Evolutionary conservation across 192 early-diverging fungal species (phyloP), one percentile per base, ranked within the genome.

Genomic region (Dimargaris cristalligena): DNA sequence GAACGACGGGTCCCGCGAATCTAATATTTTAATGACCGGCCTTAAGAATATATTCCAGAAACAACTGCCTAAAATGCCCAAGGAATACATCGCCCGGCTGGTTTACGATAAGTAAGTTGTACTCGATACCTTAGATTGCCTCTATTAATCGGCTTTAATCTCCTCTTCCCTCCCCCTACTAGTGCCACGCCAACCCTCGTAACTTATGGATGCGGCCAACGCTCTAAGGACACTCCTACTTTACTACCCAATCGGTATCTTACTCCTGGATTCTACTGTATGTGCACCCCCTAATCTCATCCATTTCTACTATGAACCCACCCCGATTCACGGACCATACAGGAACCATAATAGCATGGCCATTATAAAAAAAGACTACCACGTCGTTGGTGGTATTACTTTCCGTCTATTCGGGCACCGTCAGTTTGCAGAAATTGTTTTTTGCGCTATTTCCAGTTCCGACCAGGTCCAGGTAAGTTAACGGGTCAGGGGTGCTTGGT

Each of bases 51-150:
- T 99, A 34, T 92, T 97, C 65, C 89, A 94, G 63, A 90, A 89
- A 50, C 94, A 97, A 62, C 71, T 99, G 60, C 96, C 96, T 23
- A 95, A 95, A 59, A 99, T 99, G 96, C 96, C 96, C 20, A 86
- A 88, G 62, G 91, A 97, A 60, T 99, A 99, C 63, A 97, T 99
- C 63, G 88, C 92, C 0, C 78, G 93, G 18, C 76, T 99, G 20
- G 94, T 97, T 0, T 97, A 92, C 65, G 94, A 97, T 60, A 62
- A 81, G 84, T 89, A 73, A 26, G 62, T 30, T n/a, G n/a, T n/a
- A n/a, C n/a, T n/a, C n/a, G n/a, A n/a, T n/a, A n/a, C n/a, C n/a
- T n/a, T n/a, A n/a, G n/a, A n/a, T n/a, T n/a, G n/a, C n/a, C n/a
- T n/a, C n/a, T n/a, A n/a, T n/a, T n/a, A n/a, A n/a, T n/a, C n/a